Evolutionary conservation across 176 grass and related monocot genomes (phyloP).

Genomic region (Eleusine indica): DNA sequence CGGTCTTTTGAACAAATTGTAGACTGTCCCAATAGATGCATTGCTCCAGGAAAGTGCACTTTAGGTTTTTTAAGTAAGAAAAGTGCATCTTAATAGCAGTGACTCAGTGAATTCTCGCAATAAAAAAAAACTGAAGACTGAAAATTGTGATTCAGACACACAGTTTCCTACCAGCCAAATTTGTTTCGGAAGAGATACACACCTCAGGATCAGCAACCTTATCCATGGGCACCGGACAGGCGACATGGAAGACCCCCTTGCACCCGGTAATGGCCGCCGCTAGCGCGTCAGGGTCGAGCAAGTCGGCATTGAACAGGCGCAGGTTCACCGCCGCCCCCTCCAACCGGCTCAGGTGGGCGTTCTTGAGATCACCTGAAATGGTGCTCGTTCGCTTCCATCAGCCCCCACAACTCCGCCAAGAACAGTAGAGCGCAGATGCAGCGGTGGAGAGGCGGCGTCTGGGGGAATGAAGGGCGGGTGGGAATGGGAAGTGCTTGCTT

Average conservation of each 20-base stretch:
- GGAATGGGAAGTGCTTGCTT: not conserved
- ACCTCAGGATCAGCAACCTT: slow-evolving; percentile 48
- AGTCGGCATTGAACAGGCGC: slow-evolving; percentile 55
- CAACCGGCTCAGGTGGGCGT: slow-evolving; percentile 44
- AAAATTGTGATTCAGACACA: not conserved
- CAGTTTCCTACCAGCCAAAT: too few relatives aligned
- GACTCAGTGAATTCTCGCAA: not conserved
- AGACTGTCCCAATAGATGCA: not conserved
- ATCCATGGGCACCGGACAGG: slow-evolving; percentile 45
- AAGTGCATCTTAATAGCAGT: not conserved
- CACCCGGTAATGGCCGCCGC: slow-evolving; percentile 50
- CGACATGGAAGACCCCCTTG: slow-evolving; percentile 64
- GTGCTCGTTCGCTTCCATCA: not conserved
- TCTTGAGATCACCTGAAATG: slow-evolving; percentile 53
- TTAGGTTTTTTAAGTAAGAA: not conserved
- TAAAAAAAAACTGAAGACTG: not conserved
- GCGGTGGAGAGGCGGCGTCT: not conserved
- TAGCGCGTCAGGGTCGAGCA: slow-evolving; percentile 57
- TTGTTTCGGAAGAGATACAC: not conserved
- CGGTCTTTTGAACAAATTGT: not conserved
- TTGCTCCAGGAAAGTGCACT: not conserved
- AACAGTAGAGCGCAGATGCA: not conserved
- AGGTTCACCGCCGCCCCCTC: slow-evolving; percentile 51
- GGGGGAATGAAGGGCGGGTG: not conserved
- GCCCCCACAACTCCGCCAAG: not conserved